Evolutionary conservation across 2,329 filamentous ascomycete genomes (phyloP), one percentile per base, ranked within the genome.

Genomic region (Botrytis porri): DNA sequence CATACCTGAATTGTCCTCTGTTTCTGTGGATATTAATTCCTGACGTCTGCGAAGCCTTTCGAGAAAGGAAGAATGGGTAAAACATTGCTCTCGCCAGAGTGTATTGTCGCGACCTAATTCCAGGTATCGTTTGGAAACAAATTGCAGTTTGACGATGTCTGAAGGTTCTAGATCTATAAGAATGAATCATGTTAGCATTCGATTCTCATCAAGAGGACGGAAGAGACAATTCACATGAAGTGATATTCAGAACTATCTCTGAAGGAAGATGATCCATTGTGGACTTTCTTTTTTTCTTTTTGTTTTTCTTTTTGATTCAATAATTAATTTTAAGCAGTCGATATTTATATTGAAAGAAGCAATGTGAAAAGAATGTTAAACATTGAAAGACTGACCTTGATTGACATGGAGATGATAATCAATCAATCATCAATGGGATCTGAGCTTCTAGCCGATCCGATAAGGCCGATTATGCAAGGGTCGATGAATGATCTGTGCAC

Each of bases 81-180:
- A 93, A 81, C 92, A 95, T 79, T 90, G 86, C 4, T 86, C 83
- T 75, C 92, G 91, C 95, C 95, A 98, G 51, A 95, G 84, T 57
- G 85, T 87, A 77, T 92, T 88, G 80, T 97, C 93, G 73, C 93
- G 90, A 57, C 89, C 91, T 60, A 96, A 84, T 43, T 84, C 82
- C 41, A 90, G 86, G 73, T 95, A 88, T 62, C 85, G 86, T 75
- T 85, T 88, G 39, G 89, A 95, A 20, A 93, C 88, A 32, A 88
- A 86, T 82, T 95, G 93, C 48, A 95, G 84, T 72, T 82, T 86
- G 73, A 91, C 88, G 74, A 95, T 86, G 75, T 94, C 88, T 60
- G 80, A 79, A 25, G 89, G 86, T n/a, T 88, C 85, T 75, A 94
- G 87, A 79, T 86, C 90, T 92, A 57, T 57, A 4, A 67, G 10